phyloP scores from a whole-genome alignment of 1,284 basidiomycete species.

The Malassezia japonica region DNA sequence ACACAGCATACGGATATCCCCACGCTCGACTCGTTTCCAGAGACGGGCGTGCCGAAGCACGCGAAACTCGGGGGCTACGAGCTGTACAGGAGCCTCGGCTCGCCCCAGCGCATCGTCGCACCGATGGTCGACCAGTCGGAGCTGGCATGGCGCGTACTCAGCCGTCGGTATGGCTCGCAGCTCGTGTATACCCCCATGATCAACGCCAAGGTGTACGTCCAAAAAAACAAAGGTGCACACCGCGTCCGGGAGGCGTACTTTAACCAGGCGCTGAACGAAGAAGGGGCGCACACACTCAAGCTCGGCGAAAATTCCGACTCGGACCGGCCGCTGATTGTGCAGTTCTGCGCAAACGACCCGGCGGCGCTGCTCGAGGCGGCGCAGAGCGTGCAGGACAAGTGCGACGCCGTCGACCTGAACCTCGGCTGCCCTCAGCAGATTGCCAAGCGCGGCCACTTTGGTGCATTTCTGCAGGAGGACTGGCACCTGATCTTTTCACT shows the following conservation, averaged over 20 bases:
- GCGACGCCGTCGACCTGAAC: constrained; percentile 86
- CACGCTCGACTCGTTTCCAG: constrained; percentile 32
- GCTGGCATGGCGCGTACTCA: constrained; percentile 74
- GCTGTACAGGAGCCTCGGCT: constrained; percentile 70
- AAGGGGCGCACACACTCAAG: constrained; percentile 56
- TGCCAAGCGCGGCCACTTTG: constrained; percentile 75
- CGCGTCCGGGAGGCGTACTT: constrained; percentile 30
- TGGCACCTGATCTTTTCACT: constrained; percentile 60
- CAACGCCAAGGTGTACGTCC: constrained; percentile 73
- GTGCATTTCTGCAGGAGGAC: constrained; percentile 84
- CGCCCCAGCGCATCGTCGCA: constrained; percentile 78
- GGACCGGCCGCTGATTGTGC: constrained; percentile 78
- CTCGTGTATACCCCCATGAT: constrained; percentile 96
- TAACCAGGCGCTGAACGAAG: constrained; percentile 26
- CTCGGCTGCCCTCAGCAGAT: constrained; percentile 88
- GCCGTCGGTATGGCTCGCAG: constrained; percentile 69
- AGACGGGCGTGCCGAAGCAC: constrained; percentile 34
- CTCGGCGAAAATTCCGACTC: constrained; percentile 49
- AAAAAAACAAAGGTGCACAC: constrained; percentile 17
- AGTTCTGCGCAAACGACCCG: constrained; percentile 84
- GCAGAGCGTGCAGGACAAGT: constrained; percentile 31
- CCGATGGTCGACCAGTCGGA: constrained; percentile 98
- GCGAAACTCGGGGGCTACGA: constrained; percentile 67
- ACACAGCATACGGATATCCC: no score
- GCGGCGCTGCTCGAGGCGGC: constrained; percentile 55